A percentile compares a stretch with the other conserved stretches of the same genome.
Evolutionary conservation across 441 rosid genomes (phyloP).

Genomic region (Erodium trifolium): DNA sequence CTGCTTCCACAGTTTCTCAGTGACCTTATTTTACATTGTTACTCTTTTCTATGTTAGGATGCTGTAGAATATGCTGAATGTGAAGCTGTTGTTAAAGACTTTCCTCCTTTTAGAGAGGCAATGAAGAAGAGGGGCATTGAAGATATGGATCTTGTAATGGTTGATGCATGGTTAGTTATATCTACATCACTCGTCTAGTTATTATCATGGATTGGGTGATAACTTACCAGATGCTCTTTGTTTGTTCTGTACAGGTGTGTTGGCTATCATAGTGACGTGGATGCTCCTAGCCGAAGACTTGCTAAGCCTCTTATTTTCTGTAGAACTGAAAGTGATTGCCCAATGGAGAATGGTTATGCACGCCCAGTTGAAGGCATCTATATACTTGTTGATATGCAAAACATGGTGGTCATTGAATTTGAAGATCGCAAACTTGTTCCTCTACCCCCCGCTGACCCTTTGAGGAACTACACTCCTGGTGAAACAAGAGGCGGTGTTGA

Average conservation of each 20-base stretch:
- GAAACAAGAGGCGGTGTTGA: slow-evolving; percentile 84
- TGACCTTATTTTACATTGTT: slow-evolving; percentile 7
- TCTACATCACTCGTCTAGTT: neutral
- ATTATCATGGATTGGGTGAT: slow-evolving; percentile 36
- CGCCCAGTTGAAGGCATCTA: slow-evolving; percentile 82
- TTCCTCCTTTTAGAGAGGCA: slow-evolving; percentile 70
- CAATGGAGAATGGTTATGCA: slow-evolving; percentile 93
- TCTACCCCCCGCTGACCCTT: slow-evolving; percentile 71
- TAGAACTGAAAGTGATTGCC: slow-evolving; percentile 82
- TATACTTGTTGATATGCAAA: slow-evolving; percentile 79
- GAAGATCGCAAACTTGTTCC: slow-evolving; percentile 84
- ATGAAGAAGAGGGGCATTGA: slow-evolving; percentile 84
- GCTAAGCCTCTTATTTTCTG: slow-evolving; percentile 83
- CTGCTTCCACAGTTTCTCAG: neutral
- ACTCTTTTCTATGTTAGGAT: slow-evolving; percentile 37
- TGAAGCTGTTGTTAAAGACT: slow-evolving; percentile 75
- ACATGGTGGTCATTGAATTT: slow-evolving; percentile 72
- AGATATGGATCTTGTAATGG: slow-evolving; percentile 88
- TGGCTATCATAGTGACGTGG: slow-evolving; percentile 67
- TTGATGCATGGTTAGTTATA: slow-evolving; percentile 61
- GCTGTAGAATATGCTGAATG: slow-evolving; percentile 83
- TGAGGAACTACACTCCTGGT: slow-evolving; percentile 75
- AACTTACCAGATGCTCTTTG: neutral
- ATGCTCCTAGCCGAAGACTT: slow-evolving; percentile 70
- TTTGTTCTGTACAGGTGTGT: slow-evolving; percentile 49